Conservation (phyloP, 345 rosid species). For the Balakata baccata region DNA sequence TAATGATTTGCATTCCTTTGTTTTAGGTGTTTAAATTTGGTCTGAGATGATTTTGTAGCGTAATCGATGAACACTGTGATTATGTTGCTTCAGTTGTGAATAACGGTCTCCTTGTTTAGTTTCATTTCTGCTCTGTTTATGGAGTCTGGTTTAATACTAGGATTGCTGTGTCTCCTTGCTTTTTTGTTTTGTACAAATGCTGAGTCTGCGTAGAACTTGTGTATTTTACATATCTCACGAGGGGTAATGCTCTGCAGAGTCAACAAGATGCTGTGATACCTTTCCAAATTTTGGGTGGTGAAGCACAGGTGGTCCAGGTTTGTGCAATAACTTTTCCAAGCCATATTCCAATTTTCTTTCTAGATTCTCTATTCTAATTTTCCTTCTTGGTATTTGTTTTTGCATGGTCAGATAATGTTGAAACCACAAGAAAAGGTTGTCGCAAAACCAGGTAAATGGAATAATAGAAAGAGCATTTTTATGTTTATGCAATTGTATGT, state of each 20-base stretch:
- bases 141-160: slow-evolving; percentile 11
- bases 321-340: background rate
- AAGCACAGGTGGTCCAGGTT: slow-evolving; percentile 98
- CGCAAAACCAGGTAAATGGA: slow-evolving; percentile 74
- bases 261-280: slow-evolving; percentile 79
- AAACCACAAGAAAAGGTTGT: slow-evolving; percentile 82
- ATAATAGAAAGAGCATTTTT: background rate
- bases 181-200: slow-evolving; percentile 7
- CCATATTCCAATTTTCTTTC: background rate
- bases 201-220: background rate
- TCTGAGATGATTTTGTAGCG: background rate
- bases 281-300: slow-evolving; percentile 97
- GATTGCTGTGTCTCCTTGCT: background rate
- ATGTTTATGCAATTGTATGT: slow-evolving; percentile 3
- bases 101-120: background rate
- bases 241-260: slow-evolving; percentile 48
- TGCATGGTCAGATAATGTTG: slow-evolving; percentile 70
- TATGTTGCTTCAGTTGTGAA: background rate
- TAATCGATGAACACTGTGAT: background rate
- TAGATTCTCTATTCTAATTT: background rate
- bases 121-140: slow-evolving; percentile 2
- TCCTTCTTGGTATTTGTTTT: slow-evolving; percentile 15
- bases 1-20: background rate
- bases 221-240: slow-evolving; percentile 10
- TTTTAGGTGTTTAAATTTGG: background rate